These are phyloP conservation scores for Leccinum pachyderme DNA, from an alignment of 1,284 basidiomycete genomes.

Conservation along the genomic window DNA sequence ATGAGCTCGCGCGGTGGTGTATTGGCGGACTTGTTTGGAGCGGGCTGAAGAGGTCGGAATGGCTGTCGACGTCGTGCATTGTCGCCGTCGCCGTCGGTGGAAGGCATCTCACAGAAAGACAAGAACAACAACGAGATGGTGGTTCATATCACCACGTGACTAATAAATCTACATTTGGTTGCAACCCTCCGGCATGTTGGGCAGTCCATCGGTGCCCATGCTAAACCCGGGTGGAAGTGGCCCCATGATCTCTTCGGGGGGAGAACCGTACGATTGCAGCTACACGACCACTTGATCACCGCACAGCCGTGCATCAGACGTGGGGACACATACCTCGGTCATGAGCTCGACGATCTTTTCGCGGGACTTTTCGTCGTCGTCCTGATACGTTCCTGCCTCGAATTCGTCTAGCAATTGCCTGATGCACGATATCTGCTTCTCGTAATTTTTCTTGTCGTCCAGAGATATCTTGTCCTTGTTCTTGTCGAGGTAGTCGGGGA, in stretches of 20 bases:
- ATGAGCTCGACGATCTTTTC: conserved; percentile 67
- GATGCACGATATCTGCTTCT: conserved; percentile 66
- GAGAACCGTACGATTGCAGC: conserved; percentile 87
- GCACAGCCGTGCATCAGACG: neutral
- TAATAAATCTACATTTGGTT: conserved; percentile 31
- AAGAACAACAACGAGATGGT: conserved; percentile 2
- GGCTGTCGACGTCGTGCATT: conserved; percentile 14
- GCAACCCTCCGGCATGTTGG: conserved; percentile 55
- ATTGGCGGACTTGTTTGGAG: conserved; percentile 33
- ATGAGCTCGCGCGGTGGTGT: conserved; percentile 60
- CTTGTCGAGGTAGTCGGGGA: conserved; percentile 70
- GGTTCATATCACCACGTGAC: conserved; percentile 18
- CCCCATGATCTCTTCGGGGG: conserved; percentile 90
- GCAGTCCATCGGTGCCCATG: conserved; percentile 54
- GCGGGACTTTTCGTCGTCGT: conserved; percentile 55
- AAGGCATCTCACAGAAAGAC: conserved; percentile 14
- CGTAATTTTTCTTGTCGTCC: conserved; percentile 70
- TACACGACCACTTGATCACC: conserved; percentile 30
- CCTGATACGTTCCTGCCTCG: conserved; percentile 64
- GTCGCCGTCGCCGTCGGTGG: conserved; percentile 5
- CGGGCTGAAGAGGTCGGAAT: conserved; percentile 22
- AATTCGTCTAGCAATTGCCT: conserved; percentile 72
- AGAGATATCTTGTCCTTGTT: conserved; percentile 49
- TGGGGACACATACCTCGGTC: conserved; percentile 57
- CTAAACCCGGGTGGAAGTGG: conserved; percentile 80